Conservation (phyloP, 768 basidiomycete species). For the Tephrocybe sp. region DNA sequence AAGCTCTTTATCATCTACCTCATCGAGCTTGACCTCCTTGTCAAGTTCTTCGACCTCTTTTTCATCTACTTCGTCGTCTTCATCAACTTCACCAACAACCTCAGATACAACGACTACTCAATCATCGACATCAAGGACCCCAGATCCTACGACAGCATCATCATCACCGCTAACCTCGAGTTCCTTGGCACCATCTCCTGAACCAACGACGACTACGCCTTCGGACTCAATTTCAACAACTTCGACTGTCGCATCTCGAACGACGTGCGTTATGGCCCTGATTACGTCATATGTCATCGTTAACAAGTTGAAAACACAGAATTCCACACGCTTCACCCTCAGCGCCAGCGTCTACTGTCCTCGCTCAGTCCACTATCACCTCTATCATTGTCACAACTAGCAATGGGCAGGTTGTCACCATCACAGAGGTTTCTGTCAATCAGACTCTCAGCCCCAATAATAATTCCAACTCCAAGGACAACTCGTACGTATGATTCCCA, state of each 20-base stretch:
- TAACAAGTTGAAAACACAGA: conserved; percentile 4
- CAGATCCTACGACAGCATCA: conserved; percentile 16
- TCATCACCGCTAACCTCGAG: conserved; percentile 20
- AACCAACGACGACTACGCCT: conserved; percentile 19
- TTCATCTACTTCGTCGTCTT: conserved; percentile 21
- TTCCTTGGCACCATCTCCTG: conserved; percentile 20
- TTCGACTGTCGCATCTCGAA: conserved; percentile 15
- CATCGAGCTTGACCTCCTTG: conserved; percentile 17
- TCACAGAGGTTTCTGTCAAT: conserved; percentile 67
- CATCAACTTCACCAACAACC: conserved; percentile 15
- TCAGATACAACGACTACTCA: conserved; percentile 11
- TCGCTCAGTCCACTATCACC: conserved; percentile 46
- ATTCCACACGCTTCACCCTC: neutral
- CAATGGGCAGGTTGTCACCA: conserved; percentile 53
- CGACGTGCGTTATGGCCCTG: conserved; percentile 18
- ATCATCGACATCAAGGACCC: conserved; percentile 13
- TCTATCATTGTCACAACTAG: conserved; percentile 51
- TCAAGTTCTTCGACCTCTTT: conserved; percentile 24
- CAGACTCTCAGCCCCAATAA: conserved; percentile 67
- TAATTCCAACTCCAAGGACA: conserved; percentile 35
- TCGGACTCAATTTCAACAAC: conserved; percentile 17
- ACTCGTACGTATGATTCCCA: conserved; percentile 54
- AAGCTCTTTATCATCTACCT: conserved; percentile 16
- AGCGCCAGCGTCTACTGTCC: neutral
- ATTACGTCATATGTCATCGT: conserved; percentile 15